Evolutionary conservation across 805 yeast genomes (phyloP), one percentile per base, ranked within the genome.

Genomic region (Wickerhamomyces sydowiorum): DNA sequence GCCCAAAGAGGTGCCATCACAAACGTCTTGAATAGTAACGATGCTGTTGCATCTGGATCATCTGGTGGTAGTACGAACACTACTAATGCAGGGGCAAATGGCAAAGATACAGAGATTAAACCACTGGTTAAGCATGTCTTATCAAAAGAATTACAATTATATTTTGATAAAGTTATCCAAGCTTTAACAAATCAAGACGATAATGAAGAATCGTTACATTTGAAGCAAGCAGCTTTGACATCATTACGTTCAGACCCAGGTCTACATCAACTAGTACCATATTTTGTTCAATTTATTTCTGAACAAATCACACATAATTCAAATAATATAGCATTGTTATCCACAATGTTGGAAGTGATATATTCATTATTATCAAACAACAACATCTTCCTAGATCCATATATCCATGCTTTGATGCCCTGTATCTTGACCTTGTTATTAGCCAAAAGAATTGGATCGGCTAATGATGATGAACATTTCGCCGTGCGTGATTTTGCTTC

Each of bases 401-500:
- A 91, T 57, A 88, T 93, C 36, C 99, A 95, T 66, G 91, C 96
- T 1, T 68, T 93, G 52, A 88, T 93, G 86, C 99, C 99, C n/a
- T 87, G 96, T 46, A 82, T 93, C 27, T 71, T 93, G 50, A 93
- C 99, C 0, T 71, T 91, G 18, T 72, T 93, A 35, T 72, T 93
- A 38, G 97, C 98, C 2, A 89, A 89, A 56, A 78, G 86, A 46
- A 75, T 91, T n/a, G 97, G 97, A 3, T 69, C 65, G 49, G 70
- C 37, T 23, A 56, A 48, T 40, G 66, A 66, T 30, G 60, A 69
- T 35, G 54, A 53, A 12, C 56, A 52, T 34, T 46, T 52, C 34
- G 87, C 84, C 8, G 81, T 91, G 5, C 76, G 99, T 48, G 96
- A 86, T 54, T 82, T 87, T 57, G 90, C 98, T 1, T 88, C 96